Percentiles rank a stretch among this genome's conserved stretches.
Conservation (phyloP, 78 protist species). For the Emiliania huxleyi region DNA sequence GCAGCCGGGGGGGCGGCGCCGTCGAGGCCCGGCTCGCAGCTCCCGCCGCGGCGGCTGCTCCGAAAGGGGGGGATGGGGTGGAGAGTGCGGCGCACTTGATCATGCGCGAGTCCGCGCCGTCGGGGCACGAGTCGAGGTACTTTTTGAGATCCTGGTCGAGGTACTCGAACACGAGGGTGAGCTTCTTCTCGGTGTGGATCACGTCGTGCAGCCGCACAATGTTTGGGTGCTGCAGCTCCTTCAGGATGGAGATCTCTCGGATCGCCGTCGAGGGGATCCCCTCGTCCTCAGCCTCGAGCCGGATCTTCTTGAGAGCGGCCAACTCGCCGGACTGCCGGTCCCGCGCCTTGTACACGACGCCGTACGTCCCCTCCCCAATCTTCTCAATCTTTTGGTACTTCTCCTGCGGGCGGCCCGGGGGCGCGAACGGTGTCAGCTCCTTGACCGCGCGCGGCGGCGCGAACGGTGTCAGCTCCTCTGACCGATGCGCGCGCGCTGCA, state of each 20-base stretch:
- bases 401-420: no score
- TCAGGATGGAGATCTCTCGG: slow-evolving; percentile 94
- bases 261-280: slow-evolving; percentile 98
- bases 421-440: no score
- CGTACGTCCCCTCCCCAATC: slow-evolving; percentile 99
- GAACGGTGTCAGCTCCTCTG: no score
- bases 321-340: slow-evolving; percentile 71
- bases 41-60: no score
- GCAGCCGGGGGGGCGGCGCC: not conserved
- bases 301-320: slow-evolving; percentile 95
- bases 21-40: not conserved
- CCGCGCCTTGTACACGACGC: slow-evolving; percentile 96
- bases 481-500: no score
- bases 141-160: slow-evolving; percentile 94
- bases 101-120: slow-evolving; percentile 38
- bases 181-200: slow-evolving; percentile 83
- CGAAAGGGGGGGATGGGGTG: no score
- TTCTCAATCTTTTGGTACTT: slow-evolving; percentile 85
- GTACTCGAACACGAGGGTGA: slow-evolving; percentile 97
- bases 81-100: slow-evolving; percentile 57
- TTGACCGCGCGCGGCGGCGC: no score
- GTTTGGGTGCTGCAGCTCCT: slow-evolving; percentile 93
- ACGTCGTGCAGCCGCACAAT: slow-evolving; percentile 95
- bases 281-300: slow-evolving; percentile 95
- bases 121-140: slow-evolving; percentile 72